Conservation (phyloP, 164 flowering plant genomes). For the Umbilicus rupestris region DNA sequence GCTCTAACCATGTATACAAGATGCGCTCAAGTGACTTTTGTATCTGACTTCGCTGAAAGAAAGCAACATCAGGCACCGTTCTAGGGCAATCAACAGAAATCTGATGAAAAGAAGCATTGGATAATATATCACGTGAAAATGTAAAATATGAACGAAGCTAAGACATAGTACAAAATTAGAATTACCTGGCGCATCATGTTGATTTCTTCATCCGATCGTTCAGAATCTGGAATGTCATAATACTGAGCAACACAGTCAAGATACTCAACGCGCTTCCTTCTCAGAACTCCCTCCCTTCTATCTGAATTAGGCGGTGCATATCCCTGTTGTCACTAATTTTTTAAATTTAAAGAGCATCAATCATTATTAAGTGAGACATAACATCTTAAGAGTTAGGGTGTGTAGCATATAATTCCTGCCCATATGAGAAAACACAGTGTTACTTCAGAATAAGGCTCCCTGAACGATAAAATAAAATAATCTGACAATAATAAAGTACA, state of each 20-base stretch:
- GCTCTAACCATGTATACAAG: conserved; percentile 76
- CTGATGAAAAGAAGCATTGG: conserved; percentile 23
- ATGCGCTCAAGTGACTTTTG: conserved; percentile 96
- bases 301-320: conserved; percentile 99
- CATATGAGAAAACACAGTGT: neutral
- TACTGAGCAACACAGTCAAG: conserved; percentile 84
- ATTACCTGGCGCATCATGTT: conserved; percentile 95
- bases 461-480: neutral
- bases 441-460: neutral
- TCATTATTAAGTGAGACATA: neutral
- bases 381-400: neutral
- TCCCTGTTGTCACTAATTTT: conserved; percentile 96
- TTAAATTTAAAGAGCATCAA: conserved; percentile 35
- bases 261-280: conserved; percentile 87
- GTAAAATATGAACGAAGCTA: neutral
- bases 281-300: conserved; percentile 92
- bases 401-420: neutral
- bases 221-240: conserved; percentile 87
- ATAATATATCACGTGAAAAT: neutral
- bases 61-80: conserved; percentile 92
- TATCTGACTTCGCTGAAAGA: conserved; percentile 83
- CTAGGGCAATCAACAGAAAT: conserved; percentile 98
- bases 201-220: conserved; percentile 93
- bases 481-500: neutral
- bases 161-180: too few species aligned